These are phyloP conservation scores for Euphorbia corollata DNA, from an alignment of 441 rosid genomes.

Conservation along the genomic window DNA sequence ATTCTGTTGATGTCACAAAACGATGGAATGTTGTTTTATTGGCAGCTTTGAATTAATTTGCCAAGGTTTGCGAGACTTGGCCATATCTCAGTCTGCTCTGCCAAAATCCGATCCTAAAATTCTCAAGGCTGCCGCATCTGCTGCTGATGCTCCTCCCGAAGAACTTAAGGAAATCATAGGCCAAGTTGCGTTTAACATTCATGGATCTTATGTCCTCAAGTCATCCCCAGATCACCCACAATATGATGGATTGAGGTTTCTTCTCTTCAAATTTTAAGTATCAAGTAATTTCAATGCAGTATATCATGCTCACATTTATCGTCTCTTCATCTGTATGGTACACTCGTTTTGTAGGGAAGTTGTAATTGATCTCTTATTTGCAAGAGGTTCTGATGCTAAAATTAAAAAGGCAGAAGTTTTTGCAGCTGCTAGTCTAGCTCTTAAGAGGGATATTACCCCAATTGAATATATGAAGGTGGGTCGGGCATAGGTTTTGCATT, in stretches of 20 bases:
- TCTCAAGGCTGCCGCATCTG: constrained; percentile 47
- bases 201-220: constrained; percentile 52
- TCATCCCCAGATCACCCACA: constrained; percentile 71
- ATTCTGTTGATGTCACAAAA: not conserved
- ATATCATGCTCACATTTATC: not conserved
- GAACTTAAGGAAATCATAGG: constrained; percentile 50
- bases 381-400: constrained; percentile 43
- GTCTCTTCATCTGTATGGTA: constrained; percentile 2
- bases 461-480: constrained; percentile 61
- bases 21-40: constrained; percentile 11
- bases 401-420: constrained; percentile 60
- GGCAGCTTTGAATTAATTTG: constrained; percentile 58
- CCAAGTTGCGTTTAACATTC: constrained; percentile 50
- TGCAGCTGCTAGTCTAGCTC: constrained; percentile 40
- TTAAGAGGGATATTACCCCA: constrained; percentile 37
- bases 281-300: constrained; percentile 2
- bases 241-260: constrained; percentile 57
- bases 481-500: no score
- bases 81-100: constrained; percentile 47
- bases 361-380: constrained; percentile 50
- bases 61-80: constrained; percentile 59
- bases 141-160: constrained; percentile 51
- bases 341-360: constrained; percentile 40
- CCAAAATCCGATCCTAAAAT: constrained; percentile 65
- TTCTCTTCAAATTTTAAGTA: not conserved